Evolutionary conservation across 1,139 yeast genomes (phyloP), one percentile per base, ranked within the genome.

Genomic region (Candida sp.): DNA sequence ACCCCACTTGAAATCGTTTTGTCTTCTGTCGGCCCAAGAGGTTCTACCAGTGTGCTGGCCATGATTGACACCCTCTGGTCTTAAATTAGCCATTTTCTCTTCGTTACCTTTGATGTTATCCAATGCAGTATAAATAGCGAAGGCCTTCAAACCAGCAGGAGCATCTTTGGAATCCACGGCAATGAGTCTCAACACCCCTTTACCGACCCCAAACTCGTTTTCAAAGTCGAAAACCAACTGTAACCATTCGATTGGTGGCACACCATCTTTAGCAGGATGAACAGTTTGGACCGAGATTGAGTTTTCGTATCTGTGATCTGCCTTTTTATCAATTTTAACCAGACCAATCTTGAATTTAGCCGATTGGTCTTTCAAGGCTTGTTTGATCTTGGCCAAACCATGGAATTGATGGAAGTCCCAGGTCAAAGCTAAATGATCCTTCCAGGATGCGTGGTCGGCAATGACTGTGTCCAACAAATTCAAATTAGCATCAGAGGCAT

Each of bases 21-120:
- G 46, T 49, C 71, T 51, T 40, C 47, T 49, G 47, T 65, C 64
- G 35, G 55, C 36, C 69, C 67, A 61, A 22, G 70, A 58, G 45
- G 58, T 49, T 50, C 72, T 55, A 39, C 59, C 57, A 33, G 55
- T 43, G 44, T 64, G 64, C 47, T 66, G 68, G 30, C 72, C 71
- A 46, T 69, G 73, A 39, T 56, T 52, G 5, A 69, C 64, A 30
- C 77, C 77, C n/a, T 49, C 46, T 8, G 66, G 64, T 42, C 77
- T 59, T 34, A 53, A 55, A 23, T 45, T 49, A n/a, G 67, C 63
- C 36, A 59, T 50, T 11, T 44, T 45, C 47, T 70, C 75, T 40
- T 70, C 73, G 38, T 57, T 51, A 0, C 64, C 63, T 12, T 54
- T 46, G 33, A 68, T 57, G 43, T 62, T 63, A 35, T 70, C 72